Conservation (phyloP, 2,329 filamentous ascomycete species). For the Neonectria magnoliae region DNA sequence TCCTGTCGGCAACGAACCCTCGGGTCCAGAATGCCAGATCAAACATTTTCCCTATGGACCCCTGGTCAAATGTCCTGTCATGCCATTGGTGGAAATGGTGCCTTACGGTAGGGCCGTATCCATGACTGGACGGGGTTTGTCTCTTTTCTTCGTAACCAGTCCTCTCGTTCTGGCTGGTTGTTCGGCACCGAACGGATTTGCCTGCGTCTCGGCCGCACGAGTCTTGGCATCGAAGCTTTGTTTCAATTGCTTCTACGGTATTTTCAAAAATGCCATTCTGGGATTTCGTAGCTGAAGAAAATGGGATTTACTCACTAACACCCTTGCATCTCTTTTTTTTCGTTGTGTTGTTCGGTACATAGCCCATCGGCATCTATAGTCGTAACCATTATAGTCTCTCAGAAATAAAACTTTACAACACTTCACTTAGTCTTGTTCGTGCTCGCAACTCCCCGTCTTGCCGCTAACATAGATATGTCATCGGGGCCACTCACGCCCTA, state of each 20-base stretch:
- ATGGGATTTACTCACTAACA: background rate
- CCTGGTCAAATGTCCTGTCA: background rate
- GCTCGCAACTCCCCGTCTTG: background rate
- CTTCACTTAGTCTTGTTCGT: background rate
- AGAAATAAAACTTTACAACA: too few species aligned
- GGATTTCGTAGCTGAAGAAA: background rate
- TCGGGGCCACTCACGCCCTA: background rate
- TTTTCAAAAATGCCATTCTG: slow-evolving; percentile 18
- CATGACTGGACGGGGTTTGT: background rate
- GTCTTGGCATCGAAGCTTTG: slow-evolving; percentile 40
- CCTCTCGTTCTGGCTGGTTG: slow-evolving; percentile 7
- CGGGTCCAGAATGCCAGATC: slow-evolving; percentile 10
- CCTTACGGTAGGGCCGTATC: background rate
- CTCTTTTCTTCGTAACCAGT: background rate
- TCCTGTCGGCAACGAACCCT: slow-evolving; percentile 13
- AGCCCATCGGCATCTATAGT: background rate
- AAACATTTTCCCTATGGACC: background rate
- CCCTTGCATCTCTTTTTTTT: background rate
- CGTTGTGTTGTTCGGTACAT: background rate
- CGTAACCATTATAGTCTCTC: background rate
- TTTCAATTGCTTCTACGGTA: slow-evolving; percentile 33
- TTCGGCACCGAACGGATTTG: slow-evolving; percentile 1
- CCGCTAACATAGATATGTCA: background rate
- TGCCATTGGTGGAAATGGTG: slow-evolving; percentile 18
- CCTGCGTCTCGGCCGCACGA: slow-evolving; percentile 35